phyloP scores from a whole-genome alignment of 1,284 basidiomycete genomes.

The Hymenochaete sp. region DNA sequence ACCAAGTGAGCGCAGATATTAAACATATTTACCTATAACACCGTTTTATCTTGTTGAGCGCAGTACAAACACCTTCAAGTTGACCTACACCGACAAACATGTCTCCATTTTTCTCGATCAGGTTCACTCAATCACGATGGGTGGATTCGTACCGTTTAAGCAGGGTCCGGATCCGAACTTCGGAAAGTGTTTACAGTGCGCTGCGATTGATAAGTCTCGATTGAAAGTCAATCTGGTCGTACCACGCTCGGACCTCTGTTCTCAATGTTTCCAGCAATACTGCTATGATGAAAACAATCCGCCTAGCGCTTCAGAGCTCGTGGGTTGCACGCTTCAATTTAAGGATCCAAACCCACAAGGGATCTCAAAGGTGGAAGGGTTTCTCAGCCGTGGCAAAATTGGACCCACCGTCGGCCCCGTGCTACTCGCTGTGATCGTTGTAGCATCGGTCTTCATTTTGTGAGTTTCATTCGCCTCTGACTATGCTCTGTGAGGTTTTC shows the following conservation, averaged over 20 bases:
- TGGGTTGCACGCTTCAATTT: constrained; percentile 36
- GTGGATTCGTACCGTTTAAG: constrained; percentile 47
- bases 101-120: constrained; percentile 46
- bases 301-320: constrained; percentile 33
- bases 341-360: constrained; percentile 43
- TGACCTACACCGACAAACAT: constrained; percentile 41
- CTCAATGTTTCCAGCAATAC: constrained; percentile 43
- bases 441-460: constrained; percentile 30
- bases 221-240: constrained; percentile 3
- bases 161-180: constrained; percentile 42
- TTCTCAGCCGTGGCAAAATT: constrained; percentile 34
- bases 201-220: constrained; percentile 44
- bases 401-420: constrained; percentile 35
- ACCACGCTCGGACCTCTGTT: constrained; percentile 37
- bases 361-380: constrained; percentile 28
- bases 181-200: constrained; percentile 46
- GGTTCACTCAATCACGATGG: constrained; percentile 39
- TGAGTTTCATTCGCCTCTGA: too few relatives aligned
- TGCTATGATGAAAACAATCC: constrained; percentile 43
- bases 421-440: constrained; percentile 32
- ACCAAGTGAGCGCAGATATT: constrained; percentile 40
- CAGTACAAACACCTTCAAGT: constrained; percentile 42
- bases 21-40: not conserved
- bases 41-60: not conserved
- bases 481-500: too few relatives aligned